Percentiles rank a stretch among this genome's conserved stretches.
Conservation (phyloP, 1,139 yeast genomes). For the Pichia inconspicua region DNA sequence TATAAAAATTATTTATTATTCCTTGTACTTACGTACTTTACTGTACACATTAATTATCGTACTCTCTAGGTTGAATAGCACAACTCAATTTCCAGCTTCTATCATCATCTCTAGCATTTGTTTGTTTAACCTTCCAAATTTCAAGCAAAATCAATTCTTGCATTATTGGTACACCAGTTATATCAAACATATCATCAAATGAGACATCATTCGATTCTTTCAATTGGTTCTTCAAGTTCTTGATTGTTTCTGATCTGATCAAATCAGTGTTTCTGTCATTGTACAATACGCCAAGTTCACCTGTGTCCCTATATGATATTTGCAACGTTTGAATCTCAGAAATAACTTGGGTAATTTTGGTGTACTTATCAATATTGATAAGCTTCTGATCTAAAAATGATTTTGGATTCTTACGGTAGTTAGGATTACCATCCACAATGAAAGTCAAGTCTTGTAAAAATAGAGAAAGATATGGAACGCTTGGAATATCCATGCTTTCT, state of each 20-base stretch:
- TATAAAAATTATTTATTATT: constrained; percentile 1
- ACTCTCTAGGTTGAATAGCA: constrained; percentile 33
- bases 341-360: constrained; percentile 63
- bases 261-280: constrained; percentile 21
- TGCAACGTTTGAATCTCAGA: constrained; percentile 78
- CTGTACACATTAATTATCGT: constrained; percentile 6
- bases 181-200: constrained; percentile 28
- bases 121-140: constrained; percentile 60
- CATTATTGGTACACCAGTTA: constrained; percentile 35
- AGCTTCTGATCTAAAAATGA: constrained; percentile 49
- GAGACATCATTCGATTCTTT: constrained; percentile 13
- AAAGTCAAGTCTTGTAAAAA: constrained; percentile 83
- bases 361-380: constrained; percentile 77
- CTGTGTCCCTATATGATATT: constrained; percentile 41
- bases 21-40: constrained; percentile 1
- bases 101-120: constrained; percentile 53
- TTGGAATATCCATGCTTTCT: constrained; percentile 52
- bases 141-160: constrained; percentile 64
- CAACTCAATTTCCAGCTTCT: constrained; percentile 70
- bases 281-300: constrained; percentile 21
- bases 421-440: constrained; percentile 80
- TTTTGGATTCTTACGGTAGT: constrained; percentile 48
- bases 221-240: constrained; percentile 19
- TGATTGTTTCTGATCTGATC: constrained; percentile 26
- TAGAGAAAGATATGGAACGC: constrained; percentile 80